A percentile compares a stretch with the other conserved stretches of the same genome.
Evolutionary conservation across 2,329 filamentous ascomycete species (phyloP).

Genomic region (Sclerotiophoma versabilis): DNA sequence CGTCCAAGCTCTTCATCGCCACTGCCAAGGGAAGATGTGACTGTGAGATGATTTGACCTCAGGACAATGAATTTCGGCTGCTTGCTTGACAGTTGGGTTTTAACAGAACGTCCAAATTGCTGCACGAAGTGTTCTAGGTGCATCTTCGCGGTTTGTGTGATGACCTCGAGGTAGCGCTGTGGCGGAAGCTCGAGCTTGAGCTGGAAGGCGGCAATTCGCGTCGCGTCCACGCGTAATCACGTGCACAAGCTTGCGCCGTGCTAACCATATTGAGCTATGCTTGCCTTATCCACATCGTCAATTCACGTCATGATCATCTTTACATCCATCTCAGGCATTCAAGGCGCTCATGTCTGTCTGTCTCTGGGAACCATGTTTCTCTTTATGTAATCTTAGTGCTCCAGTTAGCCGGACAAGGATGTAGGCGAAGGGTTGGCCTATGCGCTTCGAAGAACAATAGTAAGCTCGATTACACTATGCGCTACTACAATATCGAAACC

Average conservation of each 20-base stretch:
- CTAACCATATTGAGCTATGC: not conserved
- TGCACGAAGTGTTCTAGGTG: not conserved
- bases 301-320: not conserved
- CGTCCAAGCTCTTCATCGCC: slow-evolving; percentile 23
- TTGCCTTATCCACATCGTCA: not conserved
- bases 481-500: slow-evolving; percentile 15
- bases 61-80: not conserved
- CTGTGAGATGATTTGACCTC: slow-evolving; percentile 4
- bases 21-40: not conserved
- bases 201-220: not conserved
- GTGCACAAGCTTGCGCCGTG: not conserved
- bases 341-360: too few relatives aligned
- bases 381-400: not conserved
- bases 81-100: not conserved
- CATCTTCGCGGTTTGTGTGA: slow-evolving; percentile 17
- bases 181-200: slow-evolving; percentile 9
- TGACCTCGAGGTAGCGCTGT: slow-evolving; percentile 23
- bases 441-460: slow-evolving; percentile 43
- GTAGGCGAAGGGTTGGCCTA: slow-evolving; percentile 20
- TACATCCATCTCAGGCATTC: not conserved
- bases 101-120: not conserved
- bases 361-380: not conserved
- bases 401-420: not conserved
- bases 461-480: slow-evolving; percentile 34
- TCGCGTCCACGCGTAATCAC: slow-evolving; percentile 31